phyloP scores from a whole-genome alignment of 1,284 basidiomycete species.

The Boletus sp. region DNA sequence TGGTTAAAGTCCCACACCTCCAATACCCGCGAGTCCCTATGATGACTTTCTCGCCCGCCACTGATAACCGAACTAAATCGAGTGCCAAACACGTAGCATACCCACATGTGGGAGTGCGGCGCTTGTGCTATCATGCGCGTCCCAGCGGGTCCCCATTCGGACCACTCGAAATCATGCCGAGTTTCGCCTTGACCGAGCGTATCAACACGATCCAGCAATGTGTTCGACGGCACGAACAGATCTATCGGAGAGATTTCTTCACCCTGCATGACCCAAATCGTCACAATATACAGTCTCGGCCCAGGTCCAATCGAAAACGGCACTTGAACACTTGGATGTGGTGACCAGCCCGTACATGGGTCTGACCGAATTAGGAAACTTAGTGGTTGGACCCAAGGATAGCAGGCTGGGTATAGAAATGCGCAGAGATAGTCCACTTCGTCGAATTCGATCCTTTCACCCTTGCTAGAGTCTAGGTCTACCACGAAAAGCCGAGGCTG shows the following conservation, averaged over 20 bases:
- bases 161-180: conserved; percentile 42
- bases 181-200: conserved; percentile 20
- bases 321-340: conserved; percentile 33
- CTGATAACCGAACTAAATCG: conserved; percentile 38
- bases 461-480: conserved; percentile 28
- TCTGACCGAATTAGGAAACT: conserved; percentile 54
- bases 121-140: conserved; percentile 42
- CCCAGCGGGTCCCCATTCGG: conserved; percentile 50
- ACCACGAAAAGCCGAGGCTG: conserved; percentile 32
- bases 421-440: conserved; percentile 36
- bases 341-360: conserved; percentile 48
- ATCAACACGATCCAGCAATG: conserved; percentile 39
- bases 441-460: conserved; percentile 29
- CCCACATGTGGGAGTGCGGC: conserved; percentile 46
- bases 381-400: conserved; percentile 26
- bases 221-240: conserved; percentile 50
- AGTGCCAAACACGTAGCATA: conserved; percentile 59
- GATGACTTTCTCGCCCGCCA: conserved; percentile 2
- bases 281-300: conserved; percentile 50
- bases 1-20: conserved; percentile 55
- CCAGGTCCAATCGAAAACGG: conserved; percentile 51
- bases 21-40: conserved; percentile 18
- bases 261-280: conserved; percentile 37
- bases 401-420: conserved; percentile 43
- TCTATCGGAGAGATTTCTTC: conserved; percentile 35